Evolutionary conservation across 2,329 filamentous ascomycete species (phyloP).

Genomic region (Nothopassalora personata): DNA sequence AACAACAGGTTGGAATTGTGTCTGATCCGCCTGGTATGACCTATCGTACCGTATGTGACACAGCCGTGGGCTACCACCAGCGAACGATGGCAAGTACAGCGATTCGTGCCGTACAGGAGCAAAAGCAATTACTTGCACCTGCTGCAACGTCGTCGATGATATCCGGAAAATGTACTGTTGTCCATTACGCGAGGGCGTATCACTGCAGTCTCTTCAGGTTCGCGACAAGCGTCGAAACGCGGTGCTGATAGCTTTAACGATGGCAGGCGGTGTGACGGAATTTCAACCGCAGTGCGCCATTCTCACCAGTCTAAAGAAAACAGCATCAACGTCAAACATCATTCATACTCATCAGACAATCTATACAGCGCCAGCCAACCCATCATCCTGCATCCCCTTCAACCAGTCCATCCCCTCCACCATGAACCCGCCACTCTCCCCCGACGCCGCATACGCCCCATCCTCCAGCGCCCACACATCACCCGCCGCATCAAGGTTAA

Average conservation of each 20-base stretch:
- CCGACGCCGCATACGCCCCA: constrained; percentile 30
- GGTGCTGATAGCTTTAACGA: no score
- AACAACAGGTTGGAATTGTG: neutral
- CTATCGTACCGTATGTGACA: neutral
- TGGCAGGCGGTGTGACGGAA: no score
- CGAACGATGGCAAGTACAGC: neutral
- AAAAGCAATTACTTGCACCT: no score
- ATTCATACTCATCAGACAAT: neutral
- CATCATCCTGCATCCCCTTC: constrained; percentile 29
- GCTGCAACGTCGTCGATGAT: no score
- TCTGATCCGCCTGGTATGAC: neutral
- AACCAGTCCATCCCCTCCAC: constrained; percentile 34
- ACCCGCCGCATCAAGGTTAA: constrained; percentile 34
- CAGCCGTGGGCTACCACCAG: no score
- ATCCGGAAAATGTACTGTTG: no score
- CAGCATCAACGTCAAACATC: neutral
- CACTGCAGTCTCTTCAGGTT: no score
- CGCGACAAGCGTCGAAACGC: no score
- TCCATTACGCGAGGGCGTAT: no score
- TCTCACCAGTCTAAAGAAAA: no score
- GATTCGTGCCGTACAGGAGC: neutral
- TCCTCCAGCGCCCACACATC: constrained; percentile 32
- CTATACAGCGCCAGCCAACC: constrained; percentile 9
- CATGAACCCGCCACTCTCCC: constrained; percentile 31
- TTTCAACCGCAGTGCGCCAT: no score